Conservation (phyloP, 352 stramenopile species). For the Ochromonadaceae sp. region DNA sequence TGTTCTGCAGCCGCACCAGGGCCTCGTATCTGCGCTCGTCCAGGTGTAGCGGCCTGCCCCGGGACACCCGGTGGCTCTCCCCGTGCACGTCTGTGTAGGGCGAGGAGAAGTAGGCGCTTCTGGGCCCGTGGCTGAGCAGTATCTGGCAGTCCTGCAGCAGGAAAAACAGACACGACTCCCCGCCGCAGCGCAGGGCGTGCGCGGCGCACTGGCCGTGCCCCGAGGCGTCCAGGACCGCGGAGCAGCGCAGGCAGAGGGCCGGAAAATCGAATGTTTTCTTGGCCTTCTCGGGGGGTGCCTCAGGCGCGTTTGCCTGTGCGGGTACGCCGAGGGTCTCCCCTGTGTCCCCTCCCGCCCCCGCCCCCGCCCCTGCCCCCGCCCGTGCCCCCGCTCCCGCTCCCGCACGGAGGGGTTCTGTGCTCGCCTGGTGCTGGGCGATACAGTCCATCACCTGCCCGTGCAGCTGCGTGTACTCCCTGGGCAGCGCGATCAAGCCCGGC, state of each 20-base stretch:
- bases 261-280: not conserved
- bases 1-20: not conserved
- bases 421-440: too few relatives aligned
- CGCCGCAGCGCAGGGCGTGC: not conserved
- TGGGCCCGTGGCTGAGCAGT: not conserved
- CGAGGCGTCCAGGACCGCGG: not conserved
- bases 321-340: too few relatives aligned
- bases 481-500: not conserved
- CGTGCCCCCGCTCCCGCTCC: too few relatives aligned
- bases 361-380: too few relatives aligned
- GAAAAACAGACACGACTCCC: not conserved
- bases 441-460: too few relatives aligned
- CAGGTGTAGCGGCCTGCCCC: not conserved
- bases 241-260: not conserved
- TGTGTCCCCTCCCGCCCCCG: too few relatives aligned
- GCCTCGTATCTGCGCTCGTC: not conserved
- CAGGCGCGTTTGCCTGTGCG: too few relatives aligned
- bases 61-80: not conserved
- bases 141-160: conserved; percentile 7
- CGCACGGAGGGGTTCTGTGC: too few relatives aligned
- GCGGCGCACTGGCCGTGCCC: not conserved
- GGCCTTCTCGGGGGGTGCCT: too few relatives aligned
- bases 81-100: not conserved
- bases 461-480: not conserved
- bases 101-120: not conserved